Conservation (phyloP, 495 filamentous ascomycete genomes). For the Trichoderma gamsii region DNA sequence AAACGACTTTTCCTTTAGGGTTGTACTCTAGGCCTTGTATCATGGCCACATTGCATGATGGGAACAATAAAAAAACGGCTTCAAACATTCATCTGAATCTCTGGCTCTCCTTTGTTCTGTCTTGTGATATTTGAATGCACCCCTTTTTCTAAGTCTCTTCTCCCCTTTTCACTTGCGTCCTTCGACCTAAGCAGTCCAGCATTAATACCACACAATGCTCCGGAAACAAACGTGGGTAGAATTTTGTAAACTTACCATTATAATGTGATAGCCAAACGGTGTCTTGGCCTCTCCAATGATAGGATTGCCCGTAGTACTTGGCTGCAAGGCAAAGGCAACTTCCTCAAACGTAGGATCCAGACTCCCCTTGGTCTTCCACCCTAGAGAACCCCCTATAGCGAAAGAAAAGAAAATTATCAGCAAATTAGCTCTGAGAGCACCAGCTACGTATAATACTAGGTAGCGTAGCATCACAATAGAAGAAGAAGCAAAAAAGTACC, state of each 20-base stretch:
- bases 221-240: neutral
- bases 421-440: neutral
- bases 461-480: neutral
- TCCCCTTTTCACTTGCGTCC: constrained; percentile 17
- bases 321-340: constrained; percentile 70
- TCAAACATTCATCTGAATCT: neutral
- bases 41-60: constrained; percentile 14
- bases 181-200: neutral
- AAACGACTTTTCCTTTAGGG: constrained; percentile 13
- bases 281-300: constrained; percentile 79
- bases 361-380: constrained; percentile 74
- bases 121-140: neutral
- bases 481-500: constrained; percentile 42
- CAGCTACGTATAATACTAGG: neutral
- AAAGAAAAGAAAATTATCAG: neutral
- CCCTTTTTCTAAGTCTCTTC: neutral
- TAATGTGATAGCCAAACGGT: constrained; percentile 82
- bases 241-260: constrained; percentile 64
- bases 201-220: neutral
- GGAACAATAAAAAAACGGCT: constrained; percentile 13
- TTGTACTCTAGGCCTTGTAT: constrained; percentile 12
- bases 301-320: constrained; percentile 68
- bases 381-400: constrained; percentile 66
- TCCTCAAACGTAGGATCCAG: constrained; percentile 73
- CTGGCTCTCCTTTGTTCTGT: neutral